Conservation (phyloP, 2,329 filamentous ascomycete species). For the Juglanconis oblonga region DNA sequence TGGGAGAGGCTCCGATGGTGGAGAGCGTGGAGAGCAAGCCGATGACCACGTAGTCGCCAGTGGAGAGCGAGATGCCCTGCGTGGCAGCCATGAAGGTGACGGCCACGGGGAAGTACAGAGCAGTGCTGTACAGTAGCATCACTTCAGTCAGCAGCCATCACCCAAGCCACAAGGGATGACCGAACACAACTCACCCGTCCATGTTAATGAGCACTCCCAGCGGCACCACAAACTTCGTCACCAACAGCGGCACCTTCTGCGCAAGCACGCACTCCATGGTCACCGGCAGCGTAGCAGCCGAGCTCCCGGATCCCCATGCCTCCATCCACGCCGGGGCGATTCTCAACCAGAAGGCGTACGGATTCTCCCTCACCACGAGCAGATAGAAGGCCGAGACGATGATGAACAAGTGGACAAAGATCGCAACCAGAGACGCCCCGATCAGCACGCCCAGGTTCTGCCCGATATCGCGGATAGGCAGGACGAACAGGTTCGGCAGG, state of each 20-base stretch:
- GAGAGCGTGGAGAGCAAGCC: slow-evolving; percentile 47
- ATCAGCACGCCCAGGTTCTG: slow-evolving; percentile 49
- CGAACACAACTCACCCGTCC: slow-evolving; percentile 35
- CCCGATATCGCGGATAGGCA: slow-evolving; percentile 46
- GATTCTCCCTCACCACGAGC: slow-evolving; percentile 40
- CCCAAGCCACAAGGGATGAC: slow-evolving; percentile 11
- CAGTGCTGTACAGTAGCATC: slow-evolving; percentile 32
- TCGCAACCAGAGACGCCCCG: slow-evolving; percentile 41
- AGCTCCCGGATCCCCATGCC: slow-evolving; percentile 52
- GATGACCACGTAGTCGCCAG: slow-evolving; percentile 47
- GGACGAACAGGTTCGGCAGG: slow-evolving; percentile 47
- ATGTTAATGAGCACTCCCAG: slow-evolving; percentile 50
- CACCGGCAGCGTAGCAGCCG: slow-evolving; percentile 49
- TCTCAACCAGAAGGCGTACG: slow-evolving; percentile 45
- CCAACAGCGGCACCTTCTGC: slow-evolving; percentile 38
- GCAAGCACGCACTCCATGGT: slow-evolving; percentile 40
- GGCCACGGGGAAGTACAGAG: slow-evolving; percentile 53
- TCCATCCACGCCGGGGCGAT: slow-evolving; percentile 51
- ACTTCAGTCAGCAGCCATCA: slow-evolving; percentile 7
- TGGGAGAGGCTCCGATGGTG: slow-evolving; percentile 52
- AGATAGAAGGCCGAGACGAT: slow-evolving; percentile 43
- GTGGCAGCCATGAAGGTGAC: slow-evolving; percentile 52
- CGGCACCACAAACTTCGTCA: slow-evolving; percentile 45
- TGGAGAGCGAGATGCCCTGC: slow-evolving; percentile 41
- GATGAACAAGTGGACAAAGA: slow-evolving; percentile 45